phyloP scores from a whole-genome alignment of 2,329 filamentous ascomycete species.

The Seiridium unicorne region DNA sequence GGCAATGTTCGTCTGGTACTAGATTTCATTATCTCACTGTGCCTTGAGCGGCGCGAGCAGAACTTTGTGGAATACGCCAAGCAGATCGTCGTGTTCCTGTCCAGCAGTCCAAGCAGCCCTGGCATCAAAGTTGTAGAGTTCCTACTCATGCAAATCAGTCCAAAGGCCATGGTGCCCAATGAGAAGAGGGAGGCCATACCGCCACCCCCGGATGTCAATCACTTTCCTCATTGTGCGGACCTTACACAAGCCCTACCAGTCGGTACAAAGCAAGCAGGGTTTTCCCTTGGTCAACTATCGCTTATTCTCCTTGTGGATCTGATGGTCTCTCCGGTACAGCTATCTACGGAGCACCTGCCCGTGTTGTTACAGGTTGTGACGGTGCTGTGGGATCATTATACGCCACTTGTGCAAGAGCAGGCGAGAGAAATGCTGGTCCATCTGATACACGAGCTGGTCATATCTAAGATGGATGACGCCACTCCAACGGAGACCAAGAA shows the following conservation, averaged over 20 bases:
- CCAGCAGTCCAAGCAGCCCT: slow-evolving; percentile 70
- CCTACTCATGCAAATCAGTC: slow-evolving; percentile 83
- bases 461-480: slow-evolving; percentile 71
- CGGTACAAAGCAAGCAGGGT: slow-evolving; percentile 87
- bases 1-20: slow-evolving; percentile 93
- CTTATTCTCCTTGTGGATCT: slow-evolving; percentile 92
- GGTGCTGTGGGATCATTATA: slow-evolving; percentile 97
- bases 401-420: slow-evolving; percentile 90
- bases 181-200: slow-evolving; percentile 71
- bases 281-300: slow-evolving; percentile 89
- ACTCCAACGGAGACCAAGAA: slow-evolving; percentile 61
- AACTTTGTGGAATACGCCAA: slow-evolving; percentile 98
- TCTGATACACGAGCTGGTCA: slow-evolving; percentile 92
- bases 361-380: slow-evolving; percentile 87
- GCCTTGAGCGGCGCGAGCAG: slow-evolving; percentile 89
- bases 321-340: slow-evolving; percentile 86
- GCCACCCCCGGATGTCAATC: slow-evolving; percentile 69
- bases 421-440: slow-evolving; percentile 97
- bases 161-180: slow-evolving; percentile 94
- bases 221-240: slow-evolving; percentile 87
- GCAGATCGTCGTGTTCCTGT: slow-evolving; percentile 95
- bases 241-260: slow-evolving; percentile 75
- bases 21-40: slow-evolving; percentile 94
- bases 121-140: slow-evolving; percentile 94
- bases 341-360: slow-evolving; percentile 77